These are phyloP conservation scores for Atalantia buxifolia DNA, from an alignment of 345 rosid species.

Conservation along the genomic window DNA sequence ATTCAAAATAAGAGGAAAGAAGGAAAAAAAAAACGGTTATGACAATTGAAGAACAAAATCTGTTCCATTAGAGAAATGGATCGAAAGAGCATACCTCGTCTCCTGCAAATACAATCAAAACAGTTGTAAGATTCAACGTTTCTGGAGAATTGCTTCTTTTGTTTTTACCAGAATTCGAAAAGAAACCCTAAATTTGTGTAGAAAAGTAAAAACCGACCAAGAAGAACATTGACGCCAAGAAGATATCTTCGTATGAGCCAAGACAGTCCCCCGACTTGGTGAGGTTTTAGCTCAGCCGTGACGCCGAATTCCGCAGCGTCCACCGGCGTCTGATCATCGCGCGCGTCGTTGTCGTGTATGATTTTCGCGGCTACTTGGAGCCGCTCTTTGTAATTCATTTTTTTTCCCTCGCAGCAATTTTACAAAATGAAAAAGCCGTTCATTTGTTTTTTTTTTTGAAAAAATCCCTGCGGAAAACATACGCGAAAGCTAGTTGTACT, in stretches of 20 bases:
- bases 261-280: conserved; percentile 74
- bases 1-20: background rate
- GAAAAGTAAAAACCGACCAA: conserved; percentile 34
- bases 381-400: conserved; percentile 67
- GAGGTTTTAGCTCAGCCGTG: conserved; percentile 62
- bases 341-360: conserved; percentile 36
- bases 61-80: background rate
- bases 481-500: too few relatives aligned
- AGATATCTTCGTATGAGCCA: conserved; percentile 71
- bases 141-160: background rate
- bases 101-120: conserved; percentile 50
- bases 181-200: background rate
- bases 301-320: conserved; percentile 45
- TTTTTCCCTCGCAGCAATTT: background rate
- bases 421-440: background rate
- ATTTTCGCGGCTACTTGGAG: conserved; percentile 53
- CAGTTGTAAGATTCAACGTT: background rate
- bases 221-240: conserved; percentile 76
- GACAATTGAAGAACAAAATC: background rate
- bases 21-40: too few relatives aligned
- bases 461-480: background rate
- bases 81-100: conserved; percentile 51
- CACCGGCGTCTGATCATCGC: conserved; percentile 17
- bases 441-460: too few relatives aligned
- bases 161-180: background rate